A percentile compares a stretch with the other conserved stretches of the same genome.
These are phyloP conservation scores for Pythium chondricola DNA, from an alignment of 352 stramenopile genomes.

Conservation along the genomic window DNA sequence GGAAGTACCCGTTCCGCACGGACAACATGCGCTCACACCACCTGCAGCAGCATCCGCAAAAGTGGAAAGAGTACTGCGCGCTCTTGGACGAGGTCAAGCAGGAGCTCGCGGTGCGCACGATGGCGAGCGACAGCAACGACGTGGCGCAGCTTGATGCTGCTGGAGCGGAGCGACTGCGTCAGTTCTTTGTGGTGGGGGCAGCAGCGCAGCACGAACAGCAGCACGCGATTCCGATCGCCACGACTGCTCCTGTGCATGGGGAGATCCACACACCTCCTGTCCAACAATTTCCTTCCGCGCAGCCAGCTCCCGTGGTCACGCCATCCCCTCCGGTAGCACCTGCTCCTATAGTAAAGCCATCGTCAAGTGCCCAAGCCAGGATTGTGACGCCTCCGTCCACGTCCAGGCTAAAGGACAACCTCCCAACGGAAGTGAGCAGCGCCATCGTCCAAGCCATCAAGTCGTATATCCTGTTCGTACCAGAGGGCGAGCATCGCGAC, in stretches of 20 bases:
- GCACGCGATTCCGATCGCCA: not conserved
- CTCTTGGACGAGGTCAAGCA: conserved; percentile 22
- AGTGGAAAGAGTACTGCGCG: conserved; percentile 24
- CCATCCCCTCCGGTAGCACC: no score
- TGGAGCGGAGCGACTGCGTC: not conserved
- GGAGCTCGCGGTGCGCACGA: conserved; percentile 7
- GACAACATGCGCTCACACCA: conserved; percentile 41
- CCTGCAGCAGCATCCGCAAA: conserved; percentile 25
- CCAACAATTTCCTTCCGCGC: no score
- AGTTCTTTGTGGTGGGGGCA: not conserved
- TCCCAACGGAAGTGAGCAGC: no score
- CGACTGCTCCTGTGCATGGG: not conserved
- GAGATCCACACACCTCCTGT: no score
- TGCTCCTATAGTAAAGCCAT: no score
- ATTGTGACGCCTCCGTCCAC: no score
- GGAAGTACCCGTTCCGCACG: conserved; percentile 28
- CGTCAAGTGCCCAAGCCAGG: no score
- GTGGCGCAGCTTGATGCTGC: not conserved
- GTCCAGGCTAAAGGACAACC: no score
- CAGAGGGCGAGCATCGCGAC: no score
- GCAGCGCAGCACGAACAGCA: not conserved
- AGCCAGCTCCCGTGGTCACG: no score
- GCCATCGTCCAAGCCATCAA: no score
- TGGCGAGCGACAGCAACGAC: not conserved
- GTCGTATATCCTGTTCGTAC: no score